Percentiles rank a stretch among this genome's conserved stretches.
Evolutionary conservation across 306 rosid species (phyloP).

Genomic region (Casuarina equisetifolia): DNA sequence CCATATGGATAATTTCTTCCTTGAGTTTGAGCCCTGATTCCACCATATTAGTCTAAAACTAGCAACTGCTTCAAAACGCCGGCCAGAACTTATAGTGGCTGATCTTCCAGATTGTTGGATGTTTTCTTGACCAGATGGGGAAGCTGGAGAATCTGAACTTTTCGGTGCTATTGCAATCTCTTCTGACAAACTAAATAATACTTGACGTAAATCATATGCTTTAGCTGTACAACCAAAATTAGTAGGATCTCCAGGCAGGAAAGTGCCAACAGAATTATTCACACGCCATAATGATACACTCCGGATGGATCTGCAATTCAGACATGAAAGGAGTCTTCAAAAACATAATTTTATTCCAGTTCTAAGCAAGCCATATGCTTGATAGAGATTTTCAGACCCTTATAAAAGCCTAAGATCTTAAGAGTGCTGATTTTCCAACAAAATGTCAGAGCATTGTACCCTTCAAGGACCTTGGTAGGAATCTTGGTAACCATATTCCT

Average conservation of each 20-base stretch:
- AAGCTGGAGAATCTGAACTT: conserved; percentile 39
- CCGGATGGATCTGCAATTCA: conserved; percentile 53
- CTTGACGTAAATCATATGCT: conserved; percentile 74
- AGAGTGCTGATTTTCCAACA: background rate
- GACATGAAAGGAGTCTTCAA: conserved; percentile 4
- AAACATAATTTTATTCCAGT: background rate
- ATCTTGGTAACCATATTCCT: background rate
- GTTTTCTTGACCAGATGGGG: conserved; percentile 38
- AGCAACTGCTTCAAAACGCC: conserved; percentile 76
- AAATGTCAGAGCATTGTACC: background rate
- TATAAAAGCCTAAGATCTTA: background rate
- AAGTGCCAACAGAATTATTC: conserved; percentile 86
- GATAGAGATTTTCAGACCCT: background rate
- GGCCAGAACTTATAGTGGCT: conserved; percentile 49
- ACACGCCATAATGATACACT: conserved; percentile 83
- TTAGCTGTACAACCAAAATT: conserved; percentile 47
- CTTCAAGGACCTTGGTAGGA: background rate
- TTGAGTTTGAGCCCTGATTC: conserved; percentile 73
- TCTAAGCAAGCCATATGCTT: background rate
- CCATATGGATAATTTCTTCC: conserved; percentile 84
- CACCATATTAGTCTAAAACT: conserved; percentile 88
- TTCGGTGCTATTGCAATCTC: conserved; percentile 36
- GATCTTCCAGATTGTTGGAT: conserved; percentile 43
- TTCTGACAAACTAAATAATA: conserved; percentile 67
- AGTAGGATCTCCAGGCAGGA: conserved; percentile 77